phyloP scores from a whole-genome alignment of 257 asterid species.

The Coffea eugenioides region DNA sequence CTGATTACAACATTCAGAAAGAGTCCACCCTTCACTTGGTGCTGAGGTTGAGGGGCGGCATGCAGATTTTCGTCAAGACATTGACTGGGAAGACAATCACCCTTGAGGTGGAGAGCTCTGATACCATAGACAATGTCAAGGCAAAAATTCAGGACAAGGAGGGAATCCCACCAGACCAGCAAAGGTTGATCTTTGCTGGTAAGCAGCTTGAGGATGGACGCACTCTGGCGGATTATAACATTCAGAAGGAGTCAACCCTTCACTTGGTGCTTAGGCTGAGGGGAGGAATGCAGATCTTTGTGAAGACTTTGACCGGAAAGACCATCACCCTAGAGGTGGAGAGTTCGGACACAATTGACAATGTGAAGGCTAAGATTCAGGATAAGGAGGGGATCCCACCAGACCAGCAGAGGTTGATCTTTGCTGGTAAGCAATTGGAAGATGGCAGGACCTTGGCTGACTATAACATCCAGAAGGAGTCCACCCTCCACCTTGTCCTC shows the following conservation, averaged over 20 bases:
- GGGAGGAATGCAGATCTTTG: constrained; percentile 62
- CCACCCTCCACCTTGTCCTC: constrained; percentile 80
- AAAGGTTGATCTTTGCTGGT: constrained; percentile 69
- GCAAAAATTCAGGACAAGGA: constrained; percentile 76
- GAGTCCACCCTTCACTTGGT: constrained; percentile 67
- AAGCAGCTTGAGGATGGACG: constrained; percentile 74
- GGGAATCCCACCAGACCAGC: constrained; percentile 84
- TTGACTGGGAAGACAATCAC: constrained; percentile 68
- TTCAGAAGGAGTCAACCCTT: constrained; percentile 57
- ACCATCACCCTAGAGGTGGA: constrained; percentile 60
- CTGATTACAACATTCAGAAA: constrained; percentile 73
- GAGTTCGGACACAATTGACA: constrained; percentile 51
- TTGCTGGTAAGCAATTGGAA: constrained; percentile 56
- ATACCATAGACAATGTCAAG: constrained; percentile 71
- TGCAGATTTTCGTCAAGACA: constrained; percentile 78
- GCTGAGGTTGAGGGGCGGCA: constrained; percentile 63
- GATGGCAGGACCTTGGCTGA: constrained; percentile 58
- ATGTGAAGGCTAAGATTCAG: constrained; percentile 54
- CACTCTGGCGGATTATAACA: constrained; percentile 64
- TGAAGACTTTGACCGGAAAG: constrained; percentile 48
- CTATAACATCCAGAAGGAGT: constrained; percentile 65
- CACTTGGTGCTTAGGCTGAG: constrained; percentile 54
- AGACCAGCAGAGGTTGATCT: constrained; percentile 57
- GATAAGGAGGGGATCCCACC: constrained; percentile 65
- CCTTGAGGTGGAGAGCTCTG: constrained; percentile 64